Base-by-base conservation (phyloP, 192 early-diverging fungal genomes). In the Coemansia brasiliensis region DNA sequence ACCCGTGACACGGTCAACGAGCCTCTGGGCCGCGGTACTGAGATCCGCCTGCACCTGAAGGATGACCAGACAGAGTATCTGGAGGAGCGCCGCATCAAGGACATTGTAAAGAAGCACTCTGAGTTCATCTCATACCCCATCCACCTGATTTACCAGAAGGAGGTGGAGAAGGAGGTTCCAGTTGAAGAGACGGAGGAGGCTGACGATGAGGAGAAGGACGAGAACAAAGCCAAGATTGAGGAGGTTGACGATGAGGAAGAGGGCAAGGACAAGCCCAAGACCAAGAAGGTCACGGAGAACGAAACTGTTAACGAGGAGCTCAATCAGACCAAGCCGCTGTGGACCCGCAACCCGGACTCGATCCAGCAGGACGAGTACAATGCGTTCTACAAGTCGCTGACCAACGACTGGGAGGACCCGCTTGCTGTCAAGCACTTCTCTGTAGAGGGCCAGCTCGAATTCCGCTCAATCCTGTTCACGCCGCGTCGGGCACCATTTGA, bases 31-130 rank as follows among this genome's bases (percentile, higher is more conserved):
- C 94, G 95, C 62, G 97, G 97, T 84, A 88, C 90, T 64, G 87
- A 92, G 81, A 92, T 99, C 81, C 88, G 89, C 65, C 89, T 99
- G 62, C 86, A 86, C 89, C 85, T 99, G 81, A 99, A 99, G 90
- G 97, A 99, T 82, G 95, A 98, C 81, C 92, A 93, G 79, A 61
- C 87, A 56, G 95, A 98, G 82, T 98, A 95, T 85, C 89, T 98
- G 65, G 95, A 98, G 84, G 95, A 97, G 88, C 92, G 92, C 84
- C 88, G 88, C 72, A 96, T 99, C 84, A 96, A 97, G 87, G 95
- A 98, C 72, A 90, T 98, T 57, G 90, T 99, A 82, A 97, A 98
- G 90, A 98, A 96, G 89, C 94, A 99, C 91, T 99, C 97, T 64
- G 96, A 98, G 78, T 99, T 98, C 83, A 99, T 99, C 71, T 88